Conservation (phyloP, 371 early-diverging fungal species). For the Mortierella sp. region DNA sequence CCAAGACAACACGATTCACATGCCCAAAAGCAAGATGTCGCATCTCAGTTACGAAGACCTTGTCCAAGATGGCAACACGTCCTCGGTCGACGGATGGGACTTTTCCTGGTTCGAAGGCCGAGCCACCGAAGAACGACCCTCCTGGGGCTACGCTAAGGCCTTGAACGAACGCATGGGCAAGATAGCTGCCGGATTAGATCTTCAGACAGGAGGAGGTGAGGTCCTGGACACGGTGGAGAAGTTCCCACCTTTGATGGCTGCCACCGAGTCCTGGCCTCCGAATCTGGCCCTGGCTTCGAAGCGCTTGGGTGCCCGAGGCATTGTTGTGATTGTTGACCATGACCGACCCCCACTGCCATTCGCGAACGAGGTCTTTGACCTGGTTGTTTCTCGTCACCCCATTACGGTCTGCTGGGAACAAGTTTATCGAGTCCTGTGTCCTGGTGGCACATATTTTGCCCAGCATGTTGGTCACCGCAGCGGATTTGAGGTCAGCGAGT, state of each 20-base stretch:
- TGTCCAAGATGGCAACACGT: constrained; percentile 26
- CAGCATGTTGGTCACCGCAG: constrained; percentile 94
- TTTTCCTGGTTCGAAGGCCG: constrained; percentile 50
- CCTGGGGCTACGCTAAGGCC: constrained; percentile 41
- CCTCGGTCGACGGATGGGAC: constrained; percentile 39
- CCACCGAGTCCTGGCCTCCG: constrained; percentile 51
- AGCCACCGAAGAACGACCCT: constrained; percentile 27
- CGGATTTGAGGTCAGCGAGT: constrained; percentile 79
- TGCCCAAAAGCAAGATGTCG: constrained; percentile 7
- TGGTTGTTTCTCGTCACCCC: constrained; percentile 46
- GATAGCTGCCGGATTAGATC: constrained; percentile 35
- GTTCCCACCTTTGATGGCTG: constrained; percentile 27
- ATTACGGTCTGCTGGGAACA: constrained; percentile 26
- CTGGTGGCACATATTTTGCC: constrained; percentile 89
- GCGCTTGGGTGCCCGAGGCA: constrained; percentile 57
- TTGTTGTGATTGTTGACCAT: constrained; percentile 51
- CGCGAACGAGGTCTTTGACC: constrained; percentile 39
- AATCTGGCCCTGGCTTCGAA: constrained; percentile 55
- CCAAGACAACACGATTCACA: too few species aligned
- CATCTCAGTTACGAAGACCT: constrained; percentile 28
- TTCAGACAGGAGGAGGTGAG: constrained; percentile 49
- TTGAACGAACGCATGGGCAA: constrained; percentile 36
- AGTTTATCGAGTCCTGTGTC: constrained; percentile 35
- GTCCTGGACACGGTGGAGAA: background rate
- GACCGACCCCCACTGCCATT: constrained; percentile 37